Conservation (phyloP, 2,329 filamentous ascomycete genomes). For the Colletotrichum sp. region DNA sequence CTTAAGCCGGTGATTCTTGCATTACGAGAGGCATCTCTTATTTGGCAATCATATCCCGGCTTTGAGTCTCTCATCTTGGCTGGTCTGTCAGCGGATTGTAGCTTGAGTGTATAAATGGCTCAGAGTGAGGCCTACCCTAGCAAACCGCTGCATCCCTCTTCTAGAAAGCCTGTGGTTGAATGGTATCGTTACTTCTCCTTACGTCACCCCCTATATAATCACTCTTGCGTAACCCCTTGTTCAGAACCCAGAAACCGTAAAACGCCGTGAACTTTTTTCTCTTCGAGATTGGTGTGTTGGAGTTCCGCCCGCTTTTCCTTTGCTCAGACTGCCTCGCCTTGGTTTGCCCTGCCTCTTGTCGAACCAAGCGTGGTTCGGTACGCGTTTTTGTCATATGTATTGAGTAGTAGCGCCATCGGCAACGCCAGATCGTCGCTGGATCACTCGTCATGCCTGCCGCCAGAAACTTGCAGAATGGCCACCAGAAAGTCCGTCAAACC, state of each 20-base stretch:
- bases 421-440: background rate
- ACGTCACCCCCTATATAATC: background rate
- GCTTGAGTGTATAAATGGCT: background rate
- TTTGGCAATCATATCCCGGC: background rate
- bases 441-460: too few relatives aligned
- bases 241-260: background rate
- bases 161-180: background rate
- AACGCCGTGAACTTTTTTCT: constrained; percentile 2
- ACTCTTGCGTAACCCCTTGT: background rate
- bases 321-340: background rate
- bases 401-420: background rate
- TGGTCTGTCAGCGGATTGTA: background rate
- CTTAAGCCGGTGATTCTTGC: accelerated
- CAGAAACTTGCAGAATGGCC: too few relatives aligned
- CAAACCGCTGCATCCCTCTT: background rate
- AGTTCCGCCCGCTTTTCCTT: background rate
- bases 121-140: constrained; percentile 11
- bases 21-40: background rate
- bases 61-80: background rate
- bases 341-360: too few relatives aligned
- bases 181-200: background rate
- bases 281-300: background rate
- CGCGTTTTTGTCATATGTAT: too few relatives aligned
- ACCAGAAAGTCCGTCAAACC: background rate
- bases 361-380: too few relatives aligned